These are phyloP conservation scores for Gymnopilus junonius DNA, from an alignment of 768 basidiomycete species.

Conservation along the genomic window DNA sequence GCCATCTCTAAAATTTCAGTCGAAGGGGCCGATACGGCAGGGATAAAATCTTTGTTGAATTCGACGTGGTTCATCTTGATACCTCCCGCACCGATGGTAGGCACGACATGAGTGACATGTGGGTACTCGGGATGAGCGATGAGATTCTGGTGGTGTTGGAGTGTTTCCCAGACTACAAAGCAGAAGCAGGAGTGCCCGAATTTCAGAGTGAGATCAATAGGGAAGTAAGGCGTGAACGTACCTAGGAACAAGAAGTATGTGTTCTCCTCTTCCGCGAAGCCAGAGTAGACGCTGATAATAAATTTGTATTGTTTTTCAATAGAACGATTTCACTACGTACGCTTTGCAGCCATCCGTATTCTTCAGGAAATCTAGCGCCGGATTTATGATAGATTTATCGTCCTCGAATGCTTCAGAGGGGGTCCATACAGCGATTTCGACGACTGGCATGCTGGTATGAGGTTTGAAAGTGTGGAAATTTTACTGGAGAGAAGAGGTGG, in stretches of 20 bases:
- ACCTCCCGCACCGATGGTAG: slow-evolving; percentile 6
- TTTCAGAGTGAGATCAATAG: neutral
- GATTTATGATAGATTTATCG: slow-evolving; percentile 1
- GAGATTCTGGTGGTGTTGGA: slow-evolving; percentile 20
- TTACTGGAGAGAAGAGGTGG: no score
- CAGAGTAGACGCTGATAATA: slow-evolving; percentile 12
- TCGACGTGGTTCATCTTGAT: slow-evolving; percentile 20
- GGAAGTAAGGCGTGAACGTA: neutral
- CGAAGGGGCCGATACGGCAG: slow-evolving; percentile 12
- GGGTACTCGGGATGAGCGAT: slow-evolving; percentile 17
- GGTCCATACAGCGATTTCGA: slow-evolving; percentile 8
- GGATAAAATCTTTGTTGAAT: slow-evolving; percentile 11
- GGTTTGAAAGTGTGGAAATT: no score
- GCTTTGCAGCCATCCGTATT: slow-evolving; percentile 5
- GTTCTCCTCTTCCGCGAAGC: slow-evolving; percentile 6
- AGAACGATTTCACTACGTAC: neutral
- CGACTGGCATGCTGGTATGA: slow-evolving; percentile 8
- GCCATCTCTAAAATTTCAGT: slow-evolving; percentile 19
- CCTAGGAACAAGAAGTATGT: slow-evolving; percentile 6
- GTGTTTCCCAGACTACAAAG: slow-evolving; percentile 23
- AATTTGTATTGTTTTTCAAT: neutral
- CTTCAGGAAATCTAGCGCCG: slow-evolving; percentile 6
- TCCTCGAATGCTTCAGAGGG: slow-evolving; percentile 1
- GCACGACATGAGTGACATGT: slow-evolving; percentile 7
- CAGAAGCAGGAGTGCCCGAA: neutral